Conservation (phyloP, 176 grass and related monocot genomes). For the Oryza officinalis region DNA sequence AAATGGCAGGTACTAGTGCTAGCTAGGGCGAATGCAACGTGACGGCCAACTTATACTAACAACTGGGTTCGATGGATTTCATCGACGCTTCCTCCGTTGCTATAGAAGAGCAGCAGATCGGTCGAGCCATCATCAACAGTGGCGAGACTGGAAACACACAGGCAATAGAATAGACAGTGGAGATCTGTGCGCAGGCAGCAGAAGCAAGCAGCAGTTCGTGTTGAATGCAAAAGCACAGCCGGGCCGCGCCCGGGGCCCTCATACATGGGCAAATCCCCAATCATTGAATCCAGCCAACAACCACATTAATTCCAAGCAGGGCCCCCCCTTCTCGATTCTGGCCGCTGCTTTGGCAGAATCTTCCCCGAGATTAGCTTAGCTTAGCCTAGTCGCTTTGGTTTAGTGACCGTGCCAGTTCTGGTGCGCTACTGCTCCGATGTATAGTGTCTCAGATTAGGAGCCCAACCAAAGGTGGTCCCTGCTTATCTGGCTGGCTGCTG, state of each 20-base stretch:
- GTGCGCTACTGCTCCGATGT: background rate
- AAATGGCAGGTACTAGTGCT: background rate
- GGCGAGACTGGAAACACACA: background rate
- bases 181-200: constrained; percentile 18
- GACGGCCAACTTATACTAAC: background rate
- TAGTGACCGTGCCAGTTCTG: constrained; percentile 15
- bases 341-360: background rate
- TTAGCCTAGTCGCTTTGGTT: background rate
- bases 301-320: constrained; percentile 46
- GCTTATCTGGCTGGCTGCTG: background rate
- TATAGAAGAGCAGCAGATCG: background rate
- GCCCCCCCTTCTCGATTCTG: background rate
- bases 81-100: background rate
- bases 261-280: constrained; percentile 43
- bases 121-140: constrained; percentile 27
- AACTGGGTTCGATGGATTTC: background rate
- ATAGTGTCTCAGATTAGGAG: background rate
- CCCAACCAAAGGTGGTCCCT: constrained; percentile 5
- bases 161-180: constrained; percentile 43
- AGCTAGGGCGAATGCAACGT: background rate
- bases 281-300: constrained; percentile 54
- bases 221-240: constrained; percentile 15
- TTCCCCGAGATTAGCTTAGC: background rate
- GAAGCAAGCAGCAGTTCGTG: background rate
- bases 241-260: background rate